Conservation (phyloP, 2,329 filamentous ascomycete genomes). For the Metarhizium rileyi region DNA sequence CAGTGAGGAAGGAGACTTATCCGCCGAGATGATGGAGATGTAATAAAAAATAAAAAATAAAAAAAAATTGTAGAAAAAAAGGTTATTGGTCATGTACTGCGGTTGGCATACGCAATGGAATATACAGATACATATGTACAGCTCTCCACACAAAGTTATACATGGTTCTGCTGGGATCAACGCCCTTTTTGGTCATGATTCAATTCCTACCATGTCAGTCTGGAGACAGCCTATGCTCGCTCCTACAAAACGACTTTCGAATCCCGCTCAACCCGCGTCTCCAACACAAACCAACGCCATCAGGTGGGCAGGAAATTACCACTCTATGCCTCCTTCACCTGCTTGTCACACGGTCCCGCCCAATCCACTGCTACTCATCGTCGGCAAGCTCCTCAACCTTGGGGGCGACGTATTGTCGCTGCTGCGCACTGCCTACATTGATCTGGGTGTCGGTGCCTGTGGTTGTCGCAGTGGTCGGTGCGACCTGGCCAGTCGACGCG, state of each 20-base stretch:
- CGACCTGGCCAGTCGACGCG: slow-evolving; percentile 41
- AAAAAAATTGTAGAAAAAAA: too few species aligned
- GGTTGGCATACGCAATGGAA: not conserved
- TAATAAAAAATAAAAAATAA: not conserved
- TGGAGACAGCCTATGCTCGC: not conserved
- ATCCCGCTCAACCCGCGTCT: not conserved
- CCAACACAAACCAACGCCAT: not conserved
- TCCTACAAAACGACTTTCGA: too few species aligned
- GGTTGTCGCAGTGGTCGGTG: slow-evolving; percentile 43
- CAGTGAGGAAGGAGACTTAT: slow-evolving; percentile 12
- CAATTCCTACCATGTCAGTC: not conserved
- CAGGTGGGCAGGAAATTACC: not conserved
- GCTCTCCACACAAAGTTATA: not conserved
- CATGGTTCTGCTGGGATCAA: too few species aligned
- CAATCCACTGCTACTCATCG: slow-evolving; percentile 30
- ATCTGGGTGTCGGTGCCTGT: slow-evolving; percentile 48
- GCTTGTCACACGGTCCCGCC: not conserved
- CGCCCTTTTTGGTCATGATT: not conserved
- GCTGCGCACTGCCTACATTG: slow-evolving; percentile 31
- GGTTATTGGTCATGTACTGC: not conserved
- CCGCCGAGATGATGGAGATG: not conserved
- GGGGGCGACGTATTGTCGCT: slow-evolving; percentile 39
- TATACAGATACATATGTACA: not conserved
- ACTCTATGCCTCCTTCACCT: not conserved
- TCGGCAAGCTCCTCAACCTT: slow-evolving; percentile 43